Conservation (phyloP, 1,139 yeast species). For the Kodamaea sp. region DNA sequence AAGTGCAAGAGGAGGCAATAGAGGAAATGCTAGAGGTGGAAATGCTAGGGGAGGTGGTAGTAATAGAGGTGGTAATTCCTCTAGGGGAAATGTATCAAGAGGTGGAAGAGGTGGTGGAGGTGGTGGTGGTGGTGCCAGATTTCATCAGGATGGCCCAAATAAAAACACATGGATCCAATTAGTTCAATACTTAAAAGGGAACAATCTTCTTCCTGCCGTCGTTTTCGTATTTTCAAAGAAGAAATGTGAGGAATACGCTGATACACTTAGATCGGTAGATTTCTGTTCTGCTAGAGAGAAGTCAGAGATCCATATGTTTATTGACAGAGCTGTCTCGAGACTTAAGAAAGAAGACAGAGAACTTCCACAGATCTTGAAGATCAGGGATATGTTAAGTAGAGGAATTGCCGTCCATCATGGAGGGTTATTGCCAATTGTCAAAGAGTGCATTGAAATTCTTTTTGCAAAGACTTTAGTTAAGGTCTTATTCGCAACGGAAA, state of each 20-base stretch:
- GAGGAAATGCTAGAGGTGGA: constrained; percentile 27
- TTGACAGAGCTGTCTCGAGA: constrained; percentile 84
- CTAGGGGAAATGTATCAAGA: constrained; percentile 14
- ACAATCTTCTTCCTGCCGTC: constrained; percentile 83
- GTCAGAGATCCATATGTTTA: constrained; percentile 89
- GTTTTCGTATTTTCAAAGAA: constrained; percentile 91
- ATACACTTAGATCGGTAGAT: constrained; percentile 69
- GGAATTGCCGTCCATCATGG: constrained; percentile 99
- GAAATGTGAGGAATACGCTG: constrained; percentile 91
- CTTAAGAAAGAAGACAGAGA: constrained; percentile 90
- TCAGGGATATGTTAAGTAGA: constrained; percentile 79
- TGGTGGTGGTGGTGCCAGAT: constrained; percentile 21
- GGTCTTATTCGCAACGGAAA: constrained; percentile 94
- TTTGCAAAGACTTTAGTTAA: constrained; percentile 85
- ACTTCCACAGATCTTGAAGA: constrained; percentile 82
- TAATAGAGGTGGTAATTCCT: constrained; percentile 22
- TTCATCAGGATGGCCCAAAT: constrained; percentile 66
- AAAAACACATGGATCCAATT: constrained; percentile 77
- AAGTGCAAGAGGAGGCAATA: constrained; percentile 43
- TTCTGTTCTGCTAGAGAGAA: constrained; percentile 82
- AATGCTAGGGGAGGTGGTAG: constrained; percentile 30
- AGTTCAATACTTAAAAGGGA: constrained; percentile 68
- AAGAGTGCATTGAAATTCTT: constrained; percentile 90
- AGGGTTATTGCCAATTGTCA: constrained; percentile 91
- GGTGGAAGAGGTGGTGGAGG: constrained; percentile 19